A percentile compares a stretch with the other conserved stretches of the same genome.
Conservation (phyloP, 2,329 filamentous ascomycete genomes). For the Phoma sp. region DNA sequence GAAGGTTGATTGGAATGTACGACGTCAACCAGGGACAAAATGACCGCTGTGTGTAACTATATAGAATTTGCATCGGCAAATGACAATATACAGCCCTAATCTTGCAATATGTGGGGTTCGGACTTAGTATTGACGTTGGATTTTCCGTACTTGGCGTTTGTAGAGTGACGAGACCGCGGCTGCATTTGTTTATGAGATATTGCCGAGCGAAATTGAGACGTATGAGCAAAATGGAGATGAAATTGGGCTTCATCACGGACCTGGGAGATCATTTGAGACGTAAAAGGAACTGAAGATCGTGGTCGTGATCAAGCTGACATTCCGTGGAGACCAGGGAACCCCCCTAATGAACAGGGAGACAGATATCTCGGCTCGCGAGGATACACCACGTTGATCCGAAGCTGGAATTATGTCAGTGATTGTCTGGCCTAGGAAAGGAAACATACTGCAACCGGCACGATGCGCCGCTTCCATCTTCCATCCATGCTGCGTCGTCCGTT, state of each 20-base stretch:
- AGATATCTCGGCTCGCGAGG: not conserved
- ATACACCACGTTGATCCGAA: not conserved
- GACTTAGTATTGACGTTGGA: not conserved
- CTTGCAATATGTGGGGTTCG: not conserved
- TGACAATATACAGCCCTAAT: slow-evolving; percentile 4
- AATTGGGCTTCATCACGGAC: no score
- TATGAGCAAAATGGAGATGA: not conserved
- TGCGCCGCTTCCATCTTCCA: not conserved
- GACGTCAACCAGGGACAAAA: slow-evolving; percentile 2
- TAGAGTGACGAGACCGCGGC: not conserved
- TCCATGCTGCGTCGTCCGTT: slow-evolving; percentile 2
- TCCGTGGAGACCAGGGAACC: not conserved
- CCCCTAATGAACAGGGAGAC: not conserved
- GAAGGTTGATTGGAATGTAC: slow-evolving; percentile 16
- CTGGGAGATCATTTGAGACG: no score
- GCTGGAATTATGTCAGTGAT: not conserved
- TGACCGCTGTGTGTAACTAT: slow-evolving; percentile 10
- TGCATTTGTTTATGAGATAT: not conserved
- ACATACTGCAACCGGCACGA: slow-evolving; percentile 6
- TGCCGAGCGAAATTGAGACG: not conserved
- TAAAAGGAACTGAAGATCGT: no score
- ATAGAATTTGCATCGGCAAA: not conserved
- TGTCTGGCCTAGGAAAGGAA: not conserved
- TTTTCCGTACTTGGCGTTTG: not conserved
- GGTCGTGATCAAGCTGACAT: slow-evolving; percentile 2